Evolutionary conservation across 768 basidiomycete genomes (phyloP), one percentile per base, ranked within the genome.

Genomic region (Sistotremastrum suecicum): DNA sequence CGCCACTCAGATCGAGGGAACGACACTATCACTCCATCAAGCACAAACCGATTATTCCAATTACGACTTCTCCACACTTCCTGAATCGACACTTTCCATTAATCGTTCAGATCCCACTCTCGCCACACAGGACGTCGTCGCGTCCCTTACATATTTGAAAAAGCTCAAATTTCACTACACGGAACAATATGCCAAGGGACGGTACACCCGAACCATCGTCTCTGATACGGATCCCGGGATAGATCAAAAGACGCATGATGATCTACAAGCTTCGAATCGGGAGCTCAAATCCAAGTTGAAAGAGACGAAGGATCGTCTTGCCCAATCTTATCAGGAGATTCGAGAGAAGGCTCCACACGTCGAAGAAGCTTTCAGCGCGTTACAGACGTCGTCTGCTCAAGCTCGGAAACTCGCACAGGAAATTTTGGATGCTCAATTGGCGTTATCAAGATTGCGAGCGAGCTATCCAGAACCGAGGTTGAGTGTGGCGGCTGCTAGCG

Each of bases 161-260:
- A 85, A 85, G 54, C 74, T 91, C 30, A 92, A 92, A 61, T 89
- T 87, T 56, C 83, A 85, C 51, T 90, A 88, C 57, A 65, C 90
- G 11, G 87, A 94, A 55, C 85, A 89, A 59, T 85, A 89, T 52
- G 85, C 90, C 3, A 94, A 92, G 57, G 78, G 87, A 54, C 80
- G 83, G 61, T 92, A 91, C 56, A 71, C 90, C 53, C 82, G 83
- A 58, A 79, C 78, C 0, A 89, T 92, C 53, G 81, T 89, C 42
- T 85, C 80, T 57, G 83, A 20, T 50, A 77, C 76, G 45, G 78
- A 86, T 53, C 82, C 83, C 2, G 75, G 79, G 48, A 76, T 90
- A 37, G 82, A 81, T 4, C 77, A 77, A 5, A 81, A 81, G n/a
- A 79, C 82, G 50, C 91, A 90, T 54, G 76, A 81, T 49, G 71